phyloP scores from a whole-genome alignment of 2,329 filamentous ascomycete species.

The Trichoderma guizhouense region DNA sequence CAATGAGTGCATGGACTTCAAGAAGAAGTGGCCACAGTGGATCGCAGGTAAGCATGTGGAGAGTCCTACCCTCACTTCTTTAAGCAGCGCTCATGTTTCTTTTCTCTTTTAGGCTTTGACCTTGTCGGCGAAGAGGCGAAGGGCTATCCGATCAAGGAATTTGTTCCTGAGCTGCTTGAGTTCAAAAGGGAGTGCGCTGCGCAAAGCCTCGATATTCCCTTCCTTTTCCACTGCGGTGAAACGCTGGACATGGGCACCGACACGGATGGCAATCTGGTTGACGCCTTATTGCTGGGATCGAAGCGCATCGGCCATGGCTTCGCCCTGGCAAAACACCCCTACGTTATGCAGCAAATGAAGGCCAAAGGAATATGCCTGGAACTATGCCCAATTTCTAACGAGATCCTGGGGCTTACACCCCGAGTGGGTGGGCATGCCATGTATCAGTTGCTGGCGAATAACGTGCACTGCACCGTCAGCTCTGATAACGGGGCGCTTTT shows the following conservation, averaged over 20 bases:
- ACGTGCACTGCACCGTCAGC: conserved; percentile 70
- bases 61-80: not conserved
- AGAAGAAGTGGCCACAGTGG: conserved; percentile 52
- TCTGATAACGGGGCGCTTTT: conserved; percentile 75
- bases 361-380: conserved; percentile 66
- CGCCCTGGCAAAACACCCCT: conserved; percentile 62
- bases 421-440: conserved; percentile 63
- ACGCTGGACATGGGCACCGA: conserved; percentile 64
- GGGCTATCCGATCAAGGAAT: conserved; percentile 56
- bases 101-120: conserved; percentile 54
- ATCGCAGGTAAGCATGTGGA: conserved; percentile 55
- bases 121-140: conserved; percentile 65
- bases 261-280: conserved; percentile 65
- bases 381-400: conserved; percentile 74
- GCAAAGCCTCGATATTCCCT: conserved; percentile 57
- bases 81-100: not conserved
- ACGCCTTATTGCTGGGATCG: conserved; percentile 62
- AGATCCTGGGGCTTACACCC: conserved; percentile 67
- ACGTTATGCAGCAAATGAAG: conserved; percentile 64
- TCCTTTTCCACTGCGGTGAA: conserved; percentile 75
- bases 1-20: conserved; percentile 59
- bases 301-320: conserved; percentile 74
- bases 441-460: conserved; percentile 66
- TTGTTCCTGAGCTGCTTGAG: conserved; percentile 51
- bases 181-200: conserved; percentile 52